Conservation (phyloP, 192 early-diverging fungal genomes). For the Entomortierella parvispora region DNA sequence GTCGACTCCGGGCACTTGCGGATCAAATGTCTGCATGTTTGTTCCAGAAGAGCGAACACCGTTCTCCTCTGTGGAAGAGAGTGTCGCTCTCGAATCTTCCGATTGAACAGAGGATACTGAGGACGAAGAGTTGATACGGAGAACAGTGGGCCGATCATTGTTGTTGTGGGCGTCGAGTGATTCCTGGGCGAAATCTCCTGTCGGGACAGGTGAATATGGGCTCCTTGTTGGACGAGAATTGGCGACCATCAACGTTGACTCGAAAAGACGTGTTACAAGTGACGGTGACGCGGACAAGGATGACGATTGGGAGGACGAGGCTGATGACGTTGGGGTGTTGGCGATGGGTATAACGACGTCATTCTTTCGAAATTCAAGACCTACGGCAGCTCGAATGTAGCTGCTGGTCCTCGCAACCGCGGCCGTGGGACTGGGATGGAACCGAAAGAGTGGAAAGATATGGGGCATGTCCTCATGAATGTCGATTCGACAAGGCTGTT, state of each 20-base stretch:
- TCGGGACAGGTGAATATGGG: no score
- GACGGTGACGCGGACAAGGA: not conserved
- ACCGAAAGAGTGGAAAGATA: constrained; percentile 56
- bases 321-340: not conserved
- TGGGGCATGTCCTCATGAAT: constrained; percentile 58
- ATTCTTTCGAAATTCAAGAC: not conserved
- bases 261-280: not conserved
- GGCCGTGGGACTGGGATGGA: constrained; percentile 27
- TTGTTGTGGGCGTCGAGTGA: no score
- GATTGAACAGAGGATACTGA: not conserved
- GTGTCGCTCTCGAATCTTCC: not conserved
- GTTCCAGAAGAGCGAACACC: not conserved
- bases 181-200: no score
- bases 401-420: constrained; percentile 27
- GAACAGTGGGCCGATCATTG: not conserved
- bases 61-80: not conserved
- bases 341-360: constrained; percentile 31
- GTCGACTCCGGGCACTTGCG: not conserved
- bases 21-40: not conserved
- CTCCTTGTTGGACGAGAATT: no score
- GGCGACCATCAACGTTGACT: not conserved
- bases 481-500: constrained; percentile 35
- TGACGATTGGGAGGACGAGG: not conserved
- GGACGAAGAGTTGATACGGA: constrained; percentile 1
- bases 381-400: constrained; percentile 27